Base-by-base conservation (phyloP, 2,329 filamentous ascomycete genomes). In the Neonectria ditissima region DNA sequence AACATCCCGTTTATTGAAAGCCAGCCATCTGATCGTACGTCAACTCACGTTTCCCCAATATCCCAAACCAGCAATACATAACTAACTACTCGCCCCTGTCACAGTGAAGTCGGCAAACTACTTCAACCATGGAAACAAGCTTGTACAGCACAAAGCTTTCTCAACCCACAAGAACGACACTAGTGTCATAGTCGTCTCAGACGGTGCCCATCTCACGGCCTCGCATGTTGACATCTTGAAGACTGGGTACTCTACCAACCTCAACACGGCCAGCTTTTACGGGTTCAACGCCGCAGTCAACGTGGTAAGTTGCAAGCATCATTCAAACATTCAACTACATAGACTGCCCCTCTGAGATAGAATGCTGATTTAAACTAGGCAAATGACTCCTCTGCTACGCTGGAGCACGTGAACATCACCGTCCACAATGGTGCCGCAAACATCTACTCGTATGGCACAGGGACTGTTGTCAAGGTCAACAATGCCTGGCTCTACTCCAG, bases 261-360 rank as follows among this genome's bases (percentile, higher is more conserved):
- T 63, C 26, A 59, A 63, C 55, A 55, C 59, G 26, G 60, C 60
- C 22, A 63, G 60, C 20, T 63, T 63, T 50, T 63, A 51, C 32
- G 60, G 60, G 10, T 63, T 63, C 44, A 63, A 63, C 9, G 48
- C 60, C 24, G 60, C 60, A 13, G 34, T 63, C 43, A 63, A 63
- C 18, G 55, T 63, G 32, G 60, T 63, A 48, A 14, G 60, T 59
- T 13, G 5, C 11, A 28, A 16, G 13, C n/a, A 28, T 9, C 24
- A 26, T 26, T 26, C 24, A 26, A 26, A 26, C 6, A 26, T 4
- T 26, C 4, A 4, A 6, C 24, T 26, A 6, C 6, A 4, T 26
- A n/a, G 24, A 26, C 24, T 4, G 24, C 24, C 6, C 4, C 24
- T 6, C 24, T 26, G 6, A 4, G 24, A 26, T 6, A 16, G 18